These are phyloP conservation scores for Zasmidium citrigriseum DNA, from an alignment of 2,329 filamentous ascomycete genomes.

Conservation along the genomic window DNA sequence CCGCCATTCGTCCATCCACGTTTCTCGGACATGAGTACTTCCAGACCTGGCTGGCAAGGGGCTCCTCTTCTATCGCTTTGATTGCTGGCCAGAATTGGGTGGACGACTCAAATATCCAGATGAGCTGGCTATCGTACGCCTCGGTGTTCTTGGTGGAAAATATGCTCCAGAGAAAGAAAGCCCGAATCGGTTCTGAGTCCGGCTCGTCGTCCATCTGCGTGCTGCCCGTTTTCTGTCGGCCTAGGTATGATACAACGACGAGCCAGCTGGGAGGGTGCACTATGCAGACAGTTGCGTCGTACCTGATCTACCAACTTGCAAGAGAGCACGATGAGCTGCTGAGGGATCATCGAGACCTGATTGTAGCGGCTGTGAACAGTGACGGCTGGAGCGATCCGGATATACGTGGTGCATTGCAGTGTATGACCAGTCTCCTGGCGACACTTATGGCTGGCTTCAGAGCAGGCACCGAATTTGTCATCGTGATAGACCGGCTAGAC, in stretches of 20 bases:
- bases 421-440: not conserved
- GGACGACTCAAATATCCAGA: not conserved
- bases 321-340: not conserved
- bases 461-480: not conserved
- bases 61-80: not conserved
- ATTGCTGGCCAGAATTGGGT: conserved; percentile 3
- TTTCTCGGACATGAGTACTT: too few species aligned
- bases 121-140: too few species aligned
- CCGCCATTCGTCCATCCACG: too few species aligned
- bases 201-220: too few species aligned
- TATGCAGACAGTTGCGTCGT: not conserved
- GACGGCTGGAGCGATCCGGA: not conserved
- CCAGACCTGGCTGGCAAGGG: not conserved
- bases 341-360: not conserved
- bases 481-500: conserved; percentile 4
- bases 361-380: not conserved
- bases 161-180: too few species aligned
- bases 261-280: too few species aligned
- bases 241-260: too few species aligned
- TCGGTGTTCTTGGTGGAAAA: too few species aligned
- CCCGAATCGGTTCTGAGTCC: too few species aligned
- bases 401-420: not conserved
- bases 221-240: too few species aligned
- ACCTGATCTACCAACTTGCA: conserved; percentile 5
- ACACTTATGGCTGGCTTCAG: not conserved